Evolutionary conservation across 768 basidiomycete species (phyloP).

Genomic region (Mycena capillaripes): DNA sequence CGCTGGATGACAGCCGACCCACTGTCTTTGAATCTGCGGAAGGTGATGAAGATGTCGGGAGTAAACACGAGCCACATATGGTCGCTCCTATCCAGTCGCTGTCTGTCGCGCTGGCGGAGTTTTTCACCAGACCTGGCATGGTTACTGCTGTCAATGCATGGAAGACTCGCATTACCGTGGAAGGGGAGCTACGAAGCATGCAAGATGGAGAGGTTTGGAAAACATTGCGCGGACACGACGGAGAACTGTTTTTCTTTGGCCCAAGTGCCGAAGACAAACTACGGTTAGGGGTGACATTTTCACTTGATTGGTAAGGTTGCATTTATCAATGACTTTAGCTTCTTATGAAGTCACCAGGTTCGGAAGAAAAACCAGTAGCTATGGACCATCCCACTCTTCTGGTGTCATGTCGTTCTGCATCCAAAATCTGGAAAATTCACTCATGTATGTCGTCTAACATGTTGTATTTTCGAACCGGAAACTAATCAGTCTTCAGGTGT

Average conservation of each 20-base stretch:
- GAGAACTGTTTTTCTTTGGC: conserved; percentile 32
- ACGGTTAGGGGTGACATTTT: conserved; percentile 35
- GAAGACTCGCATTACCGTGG: not conserved
- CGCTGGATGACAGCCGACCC: not conserved
- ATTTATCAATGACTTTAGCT: not conserved
- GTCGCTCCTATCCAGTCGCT: conserved; percentile 35
- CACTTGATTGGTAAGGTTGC: conserved; percentile 36
- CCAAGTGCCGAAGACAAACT: conserved; percentile 26
- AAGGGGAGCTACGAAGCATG: conserved; percentile 18
- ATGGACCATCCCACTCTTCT: conserved; percentile 38
- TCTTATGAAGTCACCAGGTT: conserved; percentile 23
- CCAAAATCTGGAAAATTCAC: conserved; percentile 30
- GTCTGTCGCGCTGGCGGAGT: conserved; percentile 18
- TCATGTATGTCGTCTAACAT: conserved; percentile 24
- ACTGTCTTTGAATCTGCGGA: not conserved
- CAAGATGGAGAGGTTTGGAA: conserved; percentile 37
- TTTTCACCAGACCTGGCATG: conserved; percentile 30
- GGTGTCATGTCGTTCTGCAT: conserved; percentile 40
- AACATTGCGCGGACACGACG: conserved; percentile 24
- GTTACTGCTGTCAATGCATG: conserved; percentile 30
- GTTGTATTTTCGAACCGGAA: too few species aligned
- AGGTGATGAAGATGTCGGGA: not conserved
- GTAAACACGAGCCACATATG: not conserved
- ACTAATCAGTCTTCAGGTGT: not conserved
- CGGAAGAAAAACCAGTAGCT: conserved; percentile 29